Conservation (phyloP, 2,329 filamentous ascomycete genomes). For the Ophiocordyceps camponoti-rufipedis region DNA sequence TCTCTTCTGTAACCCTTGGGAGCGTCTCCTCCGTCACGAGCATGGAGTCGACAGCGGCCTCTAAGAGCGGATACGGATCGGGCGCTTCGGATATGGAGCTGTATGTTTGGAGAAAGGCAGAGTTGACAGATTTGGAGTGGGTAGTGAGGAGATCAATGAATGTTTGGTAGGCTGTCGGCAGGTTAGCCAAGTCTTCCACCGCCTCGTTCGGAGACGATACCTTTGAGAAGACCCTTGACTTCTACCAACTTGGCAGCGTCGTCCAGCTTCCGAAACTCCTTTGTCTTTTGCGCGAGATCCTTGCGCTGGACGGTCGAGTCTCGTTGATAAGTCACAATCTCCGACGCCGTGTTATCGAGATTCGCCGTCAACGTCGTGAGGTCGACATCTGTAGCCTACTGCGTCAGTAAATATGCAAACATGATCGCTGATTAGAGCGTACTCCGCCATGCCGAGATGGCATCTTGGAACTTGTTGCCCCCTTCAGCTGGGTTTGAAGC, state of each 20-base stretch:
- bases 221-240: slow-evolving; percentile 77
- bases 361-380: slow-evolving; percentile 66
- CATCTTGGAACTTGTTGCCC: slow-evolving; percentile 90
- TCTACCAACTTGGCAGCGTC: slow-evolving; percentile 74
- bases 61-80: slow-evolving; percentile 88
- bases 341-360: slow-evolving; percentile 84
- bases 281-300: slow-evolving; percentile 96
- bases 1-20: slow-evolving; percentile 77
- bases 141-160: slow-evolving; percentile 95
- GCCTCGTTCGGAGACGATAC: slow-evolving; percentile 21
- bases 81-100: slow-evolving; percentile 87
- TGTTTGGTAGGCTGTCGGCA: slow-evolving; percentile 63
- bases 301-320: slow-evolving; percentile 94
- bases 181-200: slow-evolving; percentile 4
- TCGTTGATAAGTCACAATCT: slow-evolving; percentile 81
- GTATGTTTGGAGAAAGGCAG: slow-evolving; percentile 83
- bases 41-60: slow-evolving; percentile 89
- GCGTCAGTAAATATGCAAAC: slow-evolving; percentile 4
- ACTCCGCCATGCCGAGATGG: slow-evolving; percentile 95
- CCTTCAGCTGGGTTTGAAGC: slow-evolving; percentile 24
- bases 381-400: slow-evolving; percentile 50
- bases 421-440: slow-evolving; percentile 9
- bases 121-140: slow-evolving; percentile 86
- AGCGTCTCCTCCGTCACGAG: slow-evolving; percentile 83
- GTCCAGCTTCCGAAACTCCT: slow-evolving; percentile 89